phyloP scores from a whole-genome alignment of 2,329 filamentous ascomycete species.

The Microsporum audouinii region DNA sequence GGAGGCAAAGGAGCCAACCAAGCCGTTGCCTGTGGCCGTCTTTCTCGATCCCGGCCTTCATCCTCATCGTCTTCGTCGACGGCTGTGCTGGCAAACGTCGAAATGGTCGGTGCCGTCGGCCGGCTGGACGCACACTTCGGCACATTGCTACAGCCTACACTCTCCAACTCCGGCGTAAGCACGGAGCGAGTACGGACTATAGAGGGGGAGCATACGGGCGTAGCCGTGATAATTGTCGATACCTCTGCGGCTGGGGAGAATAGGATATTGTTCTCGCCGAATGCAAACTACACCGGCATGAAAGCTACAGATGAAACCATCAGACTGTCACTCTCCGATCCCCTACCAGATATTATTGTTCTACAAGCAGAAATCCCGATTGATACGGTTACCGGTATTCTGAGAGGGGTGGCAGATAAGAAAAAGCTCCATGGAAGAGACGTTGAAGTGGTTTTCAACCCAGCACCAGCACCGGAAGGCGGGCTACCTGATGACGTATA shows the following conservation, averaged over 20 bases:
- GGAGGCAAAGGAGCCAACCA: conserved; percentile 96
- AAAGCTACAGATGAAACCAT: conserved; percentile 31
- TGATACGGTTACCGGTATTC: conserved; percentile 51
- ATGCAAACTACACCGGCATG: conserved; percentile 51
- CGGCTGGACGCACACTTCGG: conserved; percentile 51
- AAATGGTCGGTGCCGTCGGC: conserved; percentile 66
- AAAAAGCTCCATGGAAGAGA: conserved; percentile 35
- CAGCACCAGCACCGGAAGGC: conserved; percentile 71
- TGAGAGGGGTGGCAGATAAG: conserved; percentile 30
- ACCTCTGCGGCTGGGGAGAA: conserved; percentile 58
- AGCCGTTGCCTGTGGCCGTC: conserved; percentile 74
- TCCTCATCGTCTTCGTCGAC: conserved; percentile 13
- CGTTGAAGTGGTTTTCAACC: conserved; percentile 67
- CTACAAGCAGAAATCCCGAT: conserved; percentile 70
- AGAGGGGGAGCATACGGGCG: conserved; percentile 47
- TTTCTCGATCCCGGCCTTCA: conserved; percentile 48
- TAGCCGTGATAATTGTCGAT: conserved; percentile 67
- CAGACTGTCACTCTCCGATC: conserved; percentile 25
- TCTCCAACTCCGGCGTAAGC: conserved; percentile 53
- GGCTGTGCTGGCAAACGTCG: conserved; percentile 36
- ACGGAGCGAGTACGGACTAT: conserved; percentile 42
- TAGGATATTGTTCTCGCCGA: conserved; percentile 61
- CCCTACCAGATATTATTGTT: conserved; percentile 52
- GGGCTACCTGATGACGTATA: conserved; percentile 57
- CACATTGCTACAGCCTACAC: conserved; percentile 45